Conservation (phyloP, 140 eudicot genomes). For the Ambrosia hybrid region DNA sequence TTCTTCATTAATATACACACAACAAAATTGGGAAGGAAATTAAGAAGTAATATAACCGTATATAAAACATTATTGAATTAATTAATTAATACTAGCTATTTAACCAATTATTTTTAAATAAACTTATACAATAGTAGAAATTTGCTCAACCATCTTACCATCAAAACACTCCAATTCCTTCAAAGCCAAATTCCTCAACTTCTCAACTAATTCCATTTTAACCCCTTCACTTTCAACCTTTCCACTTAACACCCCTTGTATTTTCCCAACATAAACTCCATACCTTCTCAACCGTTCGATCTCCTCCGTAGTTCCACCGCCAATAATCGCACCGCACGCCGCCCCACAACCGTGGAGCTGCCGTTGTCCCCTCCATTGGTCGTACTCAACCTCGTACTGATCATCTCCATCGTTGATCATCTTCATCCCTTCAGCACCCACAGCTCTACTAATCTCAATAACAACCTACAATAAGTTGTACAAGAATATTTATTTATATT, state of each 20-base stretch:
- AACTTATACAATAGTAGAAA: constrained; percentile 27
- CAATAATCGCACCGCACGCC: constrained; percentile 70
- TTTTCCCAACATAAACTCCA: constrained; percentile 52
- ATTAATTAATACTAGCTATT: no score
- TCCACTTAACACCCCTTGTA: constrained; percentile 35
- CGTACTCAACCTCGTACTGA: background rate
- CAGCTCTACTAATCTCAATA: constrained; percentile 46
- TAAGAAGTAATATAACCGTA: no score
- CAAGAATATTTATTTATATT: no score
- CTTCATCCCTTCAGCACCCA: constrained; percentile 46
- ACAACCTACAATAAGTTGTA: constrained; percentile 22
- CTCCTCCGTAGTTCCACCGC: constrained; percentile 62
- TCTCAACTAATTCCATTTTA: constrained; percentile 20
- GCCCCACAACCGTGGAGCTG: constrained; percentile 60
- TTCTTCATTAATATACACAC: no score
- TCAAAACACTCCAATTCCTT: constrained; percentile 46
- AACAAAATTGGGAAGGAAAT: no score
- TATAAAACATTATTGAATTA: no score
- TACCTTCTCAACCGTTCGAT: constrained; percentile 52
- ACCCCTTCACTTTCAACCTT: constrained; percentile 17
- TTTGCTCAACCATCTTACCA: constrained; percentile 23
- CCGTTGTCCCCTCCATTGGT: background rate
- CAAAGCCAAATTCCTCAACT: constrained; percentile 42
- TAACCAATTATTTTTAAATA: background rate
- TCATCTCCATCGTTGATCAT: constrained; percentile 33